These are phyloP conservation scores for Eucalyptus dawsonii DNA, from an alignment of 345 rosid species.

Conservation along the genomic window DNA sequence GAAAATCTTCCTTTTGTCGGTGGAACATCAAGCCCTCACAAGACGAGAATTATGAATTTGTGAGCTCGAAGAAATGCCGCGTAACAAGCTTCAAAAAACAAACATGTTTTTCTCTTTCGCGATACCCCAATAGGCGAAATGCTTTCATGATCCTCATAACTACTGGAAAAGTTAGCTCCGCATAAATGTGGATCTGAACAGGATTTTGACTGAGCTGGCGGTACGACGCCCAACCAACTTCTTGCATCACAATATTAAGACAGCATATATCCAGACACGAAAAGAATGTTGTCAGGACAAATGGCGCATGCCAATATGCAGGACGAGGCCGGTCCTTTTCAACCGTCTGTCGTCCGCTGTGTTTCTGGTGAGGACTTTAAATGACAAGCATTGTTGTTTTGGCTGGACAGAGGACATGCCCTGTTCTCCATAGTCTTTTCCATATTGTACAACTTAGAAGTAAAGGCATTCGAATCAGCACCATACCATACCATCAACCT, in stretches of 20 bases:
- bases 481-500: not conserved
- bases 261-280: not conserved
- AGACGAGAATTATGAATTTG: not conserved
- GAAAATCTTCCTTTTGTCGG: not conserved
- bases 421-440: not conserved
- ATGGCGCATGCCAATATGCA: not conserved
- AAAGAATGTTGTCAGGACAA: not conserved
- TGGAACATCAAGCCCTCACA: not conserved
- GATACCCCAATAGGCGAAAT: not conserved
- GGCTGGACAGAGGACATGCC: not conserved
- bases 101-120: not conserved
- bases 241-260: not conserved
- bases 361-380: not conserved
- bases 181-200: not conserved
- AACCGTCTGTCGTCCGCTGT: not conserved
- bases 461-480: not conserved
- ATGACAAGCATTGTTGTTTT: not conserved
- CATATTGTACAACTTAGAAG: not conserved
- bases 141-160: not conserved
- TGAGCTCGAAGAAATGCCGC: not conserved
- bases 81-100: not conserved
- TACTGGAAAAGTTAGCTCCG: not conserved
- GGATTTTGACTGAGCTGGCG: not conserved
- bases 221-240: not conserved
- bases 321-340: not conserved